phyloP scores from a whole-genome alignment of 2,329 filamentous ascomycete species.

The Colletotrichum agaves region DNA sequence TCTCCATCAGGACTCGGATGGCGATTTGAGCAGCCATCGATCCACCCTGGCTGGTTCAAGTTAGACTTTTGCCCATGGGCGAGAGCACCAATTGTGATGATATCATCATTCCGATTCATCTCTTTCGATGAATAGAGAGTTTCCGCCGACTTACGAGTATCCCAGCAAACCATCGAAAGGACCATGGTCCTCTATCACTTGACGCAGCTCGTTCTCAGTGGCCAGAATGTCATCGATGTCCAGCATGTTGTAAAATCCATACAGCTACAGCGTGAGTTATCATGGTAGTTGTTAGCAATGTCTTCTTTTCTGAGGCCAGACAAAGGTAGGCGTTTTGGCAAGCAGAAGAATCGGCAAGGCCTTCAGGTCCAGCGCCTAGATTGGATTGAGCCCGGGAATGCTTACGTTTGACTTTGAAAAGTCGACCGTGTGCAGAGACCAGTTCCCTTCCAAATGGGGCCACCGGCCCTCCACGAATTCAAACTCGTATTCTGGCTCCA shows the following conservation, averaged over 20 bases:
- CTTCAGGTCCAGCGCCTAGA: background rate
- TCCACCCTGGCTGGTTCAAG: constrained; percentile 5
- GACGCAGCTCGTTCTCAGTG: constrained; percentile 17
- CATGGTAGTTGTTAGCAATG: background rate
- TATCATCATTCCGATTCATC: background rate
- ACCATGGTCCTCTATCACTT: constrained; percentile 15
- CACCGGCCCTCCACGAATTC: constrained; percentile 13
- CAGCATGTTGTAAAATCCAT: constrained; percentile 22
- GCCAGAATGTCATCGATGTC: constrained; percentile 15
- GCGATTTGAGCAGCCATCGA: constrained; percentile 15
- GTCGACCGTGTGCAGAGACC: constrained; percentile 18
- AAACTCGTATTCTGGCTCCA: constrained; percentile 19
- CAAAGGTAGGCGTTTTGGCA: background rate
- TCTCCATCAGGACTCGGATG: constrained; percentile 7
- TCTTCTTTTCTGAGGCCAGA: background rate
- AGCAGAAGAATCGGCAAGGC: background rate
- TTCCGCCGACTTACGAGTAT: constrained; percentile 8
- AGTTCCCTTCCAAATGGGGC: constrained; percentile 16
- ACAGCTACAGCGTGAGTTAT: constrained; percentile 1
- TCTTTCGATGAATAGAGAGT: background rate
- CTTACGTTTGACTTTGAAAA: constrained; percentile 22
- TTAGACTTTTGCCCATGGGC: background rate
- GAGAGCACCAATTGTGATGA: background rate
- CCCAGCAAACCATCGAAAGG: constrained; percentile 16
- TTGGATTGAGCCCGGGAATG: background rate